A percentile compares a stretch with the other conserved stretches of the same genome.
Evolutionary conservation across 1,139 yeast genomes (phyloP).

Genomic region (Yamadazyma mexicana): DNA sequence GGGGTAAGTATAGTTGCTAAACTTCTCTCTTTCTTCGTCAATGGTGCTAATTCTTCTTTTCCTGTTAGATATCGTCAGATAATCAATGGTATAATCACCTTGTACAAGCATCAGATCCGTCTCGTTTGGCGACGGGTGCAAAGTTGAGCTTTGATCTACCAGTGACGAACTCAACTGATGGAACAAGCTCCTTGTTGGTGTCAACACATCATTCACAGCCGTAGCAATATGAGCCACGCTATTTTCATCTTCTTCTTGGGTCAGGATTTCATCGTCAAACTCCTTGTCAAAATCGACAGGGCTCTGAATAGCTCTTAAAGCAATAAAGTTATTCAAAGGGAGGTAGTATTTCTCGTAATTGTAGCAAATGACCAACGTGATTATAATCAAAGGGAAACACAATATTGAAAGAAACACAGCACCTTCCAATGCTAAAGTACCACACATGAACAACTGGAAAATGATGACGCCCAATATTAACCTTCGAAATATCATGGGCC

Average conservation of each 20-base stretch:
- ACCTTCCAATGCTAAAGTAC: constrained; percentile 64
- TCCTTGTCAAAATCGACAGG: constrained; percentile 43
- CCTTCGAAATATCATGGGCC: constrained; percentile 68
- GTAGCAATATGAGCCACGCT: neutral
- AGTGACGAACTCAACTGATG: neutral
- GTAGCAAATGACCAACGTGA: constrained; percentile 50
- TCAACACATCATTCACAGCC: neutral
- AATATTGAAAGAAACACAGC: constrained; percentile 53
- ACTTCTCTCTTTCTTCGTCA: constrained; percentile 57
- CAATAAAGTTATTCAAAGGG: constrained; percentile 61
- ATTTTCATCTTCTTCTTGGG: constrained; percentile 10
- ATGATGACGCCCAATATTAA: constrained; percentile 60
- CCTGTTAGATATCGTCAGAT: constrained; percentile 6
- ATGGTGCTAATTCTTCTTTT: constrained; percentile 44
- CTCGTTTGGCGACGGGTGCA: constrained; percentile 22
- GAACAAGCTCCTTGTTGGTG: neutral
- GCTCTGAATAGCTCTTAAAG: constrained; percentile 58
- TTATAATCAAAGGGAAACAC: constrained; percentile 52
- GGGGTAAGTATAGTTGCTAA: constrained; percentile 53
- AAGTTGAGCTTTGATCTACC: constrained; percentile 4
- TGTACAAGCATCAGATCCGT: constrained; percentile 25
- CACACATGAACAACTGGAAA: constrained; percentile 68
- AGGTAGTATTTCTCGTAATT: constrained; percentile 60
- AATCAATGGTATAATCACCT: constrained; percentile 17
- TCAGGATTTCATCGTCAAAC: constrained; percentile 37